Base-by-base conservation (phyloP, 108 stramenopile species). In the Nannochloropsis granulata region DNA sequence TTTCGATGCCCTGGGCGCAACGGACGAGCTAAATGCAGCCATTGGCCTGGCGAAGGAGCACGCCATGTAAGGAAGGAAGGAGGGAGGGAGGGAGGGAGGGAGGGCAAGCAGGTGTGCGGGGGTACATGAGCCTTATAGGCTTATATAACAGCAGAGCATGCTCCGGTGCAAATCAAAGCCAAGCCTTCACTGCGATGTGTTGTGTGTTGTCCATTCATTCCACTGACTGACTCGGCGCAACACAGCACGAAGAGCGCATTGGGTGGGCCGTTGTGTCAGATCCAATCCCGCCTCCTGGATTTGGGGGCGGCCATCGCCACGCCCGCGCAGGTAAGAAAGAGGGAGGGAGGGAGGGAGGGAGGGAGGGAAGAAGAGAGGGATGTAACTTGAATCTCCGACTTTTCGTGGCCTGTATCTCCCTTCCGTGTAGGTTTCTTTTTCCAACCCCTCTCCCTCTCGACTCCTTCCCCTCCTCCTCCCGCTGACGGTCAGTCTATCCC, bases 11-110 rank as follows among this genome's bases (percentile, higher is more conserved):
- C 79, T 88, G 42, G 87, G 87, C 23, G 84, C 81, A 71, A 88
- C 79, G 82, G 87, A 88, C 83, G 87, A 88, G 84, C 87, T 88
- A n/a, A 88, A 88, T 79, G 83, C 87, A 2, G 56, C 44, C 81
- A 81, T 88, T 8, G 87, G 80, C 21, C 44, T 88, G 19, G 87
- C 87, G 12, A 84, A 21, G 12, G 87, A 85, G 56, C 79, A 88
- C 78, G 84, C 80, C 24, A 19, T 13, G 25, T 71, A 79, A n/a
- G 56, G 56, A 71, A 7, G 8, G 56, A 8, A 7, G 56, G n/a
- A 16, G 56, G 56, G 56, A n/a, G n/a, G 56, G 56, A 71, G n/a
- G 56, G 56, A 71, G 56, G 7, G 56, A n/a, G 56, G 16, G 56
- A 71, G 56, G 56, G 56, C 56, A 5, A 34, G 34, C 34, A 34